Conservation (phyloP, 2,329 filamentous ascomycete species). For the Fusarium anguioides region DNA sequence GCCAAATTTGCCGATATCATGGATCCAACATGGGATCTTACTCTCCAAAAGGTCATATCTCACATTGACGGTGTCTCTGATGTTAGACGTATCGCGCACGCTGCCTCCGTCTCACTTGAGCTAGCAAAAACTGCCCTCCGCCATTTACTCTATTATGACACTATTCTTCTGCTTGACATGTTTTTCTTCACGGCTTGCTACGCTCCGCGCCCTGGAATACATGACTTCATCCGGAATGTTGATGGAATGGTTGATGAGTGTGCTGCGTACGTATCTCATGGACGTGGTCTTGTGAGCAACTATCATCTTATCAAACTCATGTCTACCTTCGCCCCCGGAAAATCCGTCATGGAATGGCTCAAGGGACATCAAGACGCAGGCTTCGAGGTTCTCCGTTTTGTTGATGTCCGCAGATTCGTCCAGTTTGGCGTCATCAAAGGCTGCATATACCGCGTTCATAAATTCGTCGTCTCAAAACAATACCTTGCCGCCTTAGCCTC, state of each 20-base stretch:
- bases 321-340: slow-evolving; percentile 82
- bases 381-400: slow-evolving; percentile 74
- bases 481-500: slow-evolving; percentile 67
- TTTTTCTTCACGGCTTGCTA: slow-evolving; percentile 96
- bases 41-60: slow-evolving; percentile 80
- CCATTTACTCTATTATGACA: slow-evolving; percentile 93
- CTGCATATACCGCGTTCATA: slow-evolving; percentile 91
- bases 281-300: slow-evolving; percentile 60
- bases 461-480: slow-evolving; percentile 80
- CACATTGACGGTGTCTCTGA: slow-evolving; percentile 93
- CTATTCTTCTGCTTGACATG: slow-evolving; percentile 88
- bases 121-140: slow-evolving; percentile 87
- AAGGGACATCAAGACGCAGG: slow-evolving; percentile 75
- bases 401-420: slow-evolving; percentile 91
- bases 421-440: slow-evolving; percentile 98
- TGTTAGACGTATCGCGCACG: slow-evolving; percentile 84
- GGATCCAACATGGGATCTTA: slow-evolving; percentile 78
- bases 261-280: slow-evolving; percentile 78
- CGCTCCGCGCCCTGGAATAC: slow-evolving; percentile 80
- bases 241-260: slow-evolving; percentile 87
- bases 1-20: slow-evolving; percentile 73
- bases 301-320: slow-evolving; percentile 84
- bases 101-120: slow-evolving; percentile 86
- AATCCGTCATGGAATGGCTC: slow-evolving; percentile 89
- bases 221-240: slow-evolving; percentile 80